These are phyloP conservation scores for Escallonia rubra DNA, from an alignment of 129 eudicot genomes.

Conservation along the genomic window DNA sequence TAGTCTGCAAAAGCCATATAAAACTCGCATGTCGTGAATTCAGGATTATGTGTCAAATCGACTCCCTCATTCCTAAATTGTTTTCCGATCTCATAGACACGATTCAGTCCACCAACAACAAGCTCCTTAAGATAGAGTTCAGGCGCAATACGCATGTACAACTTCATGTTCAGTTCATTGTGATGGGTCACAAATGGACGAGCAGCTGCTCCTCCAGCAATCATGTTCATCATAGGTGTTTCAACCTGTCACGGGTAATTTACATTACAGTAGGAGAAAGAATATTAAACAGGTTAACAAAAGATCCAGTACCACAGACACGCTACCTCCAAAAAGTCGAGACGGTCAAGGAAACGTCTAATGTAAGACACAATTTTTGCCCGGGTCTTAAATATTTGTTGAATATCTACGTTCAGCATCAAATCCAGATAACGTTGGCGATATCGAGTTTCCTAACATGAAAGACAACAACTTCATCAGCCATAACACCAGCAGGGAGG, in stretches of 20 bases:
- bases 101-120: slow-evolving; percentile 92
- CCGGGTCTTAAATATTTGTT: slow-evolving; percentile 81
- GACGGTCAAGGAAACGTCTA: slow-evolving; percentile 67
- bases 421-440: slow-evolving; percentile 90
- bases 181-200: slow-evolving; percentile 95
- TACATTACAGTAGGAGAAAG: background rate
- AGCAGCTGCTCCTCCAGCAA: slow-evolving; percentile 97
- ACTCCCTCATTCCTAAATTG: slow-evolving; percentile 93
- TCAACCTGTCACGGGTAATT: slow-evolving; percentile 50
- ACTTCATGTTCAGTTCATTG: slow-evolving; percentile 78
- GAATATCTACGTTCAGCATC: slow-evolving; percentile 74
- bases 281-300: background rate
- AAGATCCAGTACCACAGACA: background rate
- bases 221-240: slow-evolving; percentile 99
- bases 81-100: slow-evolving; percentile 91
- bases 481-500: too few relatives aligned
- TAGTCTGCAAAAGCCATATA: slow-evolving; percentile 94
- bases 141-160: slow-evolving; percentile 96
- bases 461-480: background rate
- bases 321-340: slow-evolving; percentile 74
- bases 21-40: slow-evolving; percentile 89
- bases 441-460: slow-evolving; percentile 82
- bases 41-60: slow-evolving; percentile 91
- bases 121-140: slow-evolving; percentile 89
- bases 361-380: slow-evolving; percentile 58